Evolutionary conservation across 768 basidiomycete species (phyloP).

Genomic region (Suillus brevipes): DNA sequence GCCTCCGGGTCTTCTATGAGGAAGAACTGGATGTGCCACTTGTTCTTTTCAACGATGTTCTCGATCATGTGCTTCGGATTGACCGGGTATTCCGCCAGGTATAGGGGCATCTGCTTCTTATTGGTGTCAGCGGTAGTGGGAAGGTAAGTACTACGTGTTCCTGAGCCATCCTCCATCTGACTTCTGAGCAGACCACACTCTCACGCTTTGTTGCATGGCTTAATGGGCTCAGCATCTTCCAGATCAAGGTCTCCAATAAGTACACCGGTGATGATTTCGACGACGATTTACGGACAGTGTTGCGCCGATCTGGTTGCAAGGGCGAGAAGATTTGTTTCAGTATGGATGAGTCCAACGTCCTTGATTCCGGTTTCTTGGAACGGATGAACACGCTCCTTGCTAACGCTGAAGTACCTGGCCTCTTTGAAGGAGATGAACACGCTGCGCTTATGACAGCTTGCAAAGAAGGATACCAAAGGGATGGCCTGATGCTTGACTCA

Average conservation of each 20-base stretch:
- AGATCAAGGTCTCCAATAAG: slow-evolving; percentile 99
- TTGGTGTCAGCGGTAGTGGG: slow-evolving; percentile 97
- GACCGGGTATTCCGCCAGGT: slow-evolving; percentile 98
- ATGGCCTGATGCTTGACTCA: slow-evolving; percentile 97
- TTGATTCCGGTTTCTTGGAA: slow-evolving; percentile 98
- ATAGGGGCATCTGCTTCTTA: slow-evolving; percentile 93
- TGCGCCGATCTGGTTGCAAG: slow-evolving; percentile 95
- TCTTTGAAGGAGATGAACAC: slow-evolving; percentile 99
- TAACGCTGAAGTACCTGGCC: slow-evolving; percentile 99
- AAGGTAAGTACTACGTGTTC: slow-evolving; percentile 60
- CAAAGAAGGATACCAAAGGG: slow-evolving; percentile 97
- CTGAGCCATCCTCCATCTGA: slow-evolving; percentile 15
- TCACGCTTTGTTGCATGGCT: slow-evolving; percentile 99
- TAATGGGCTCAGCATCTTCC: slow-evolving; percentile 98
- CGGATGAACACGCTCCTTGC: slow-evolving; percentile 99
- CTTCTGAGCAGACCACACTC: slow-evolving; percentile 74
- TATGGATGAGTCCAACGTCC: slow-evolving; percentile 99
- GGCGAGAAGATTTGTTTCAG: slow-evolving; percentile 99
- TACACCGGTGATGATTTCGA: slow-evolving; percentile 99
- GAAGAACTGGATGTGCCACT: slow-evolving; percentile 98
- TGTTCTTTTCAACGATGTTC: slow-evolving; percentile 96
- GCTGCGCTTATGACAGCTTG: slow-evolving; percentile 98
- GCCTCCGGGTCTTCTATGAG: slow-evolving; percentile 97
- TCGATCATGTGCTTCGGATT: slow-evolving; percentile 96
- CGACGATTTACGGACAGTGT: slow-evolving; percentile 92